Conservation (phyloP, 495 filamentous ascomycete species). For the Rhypophila decipiens region DNA sequence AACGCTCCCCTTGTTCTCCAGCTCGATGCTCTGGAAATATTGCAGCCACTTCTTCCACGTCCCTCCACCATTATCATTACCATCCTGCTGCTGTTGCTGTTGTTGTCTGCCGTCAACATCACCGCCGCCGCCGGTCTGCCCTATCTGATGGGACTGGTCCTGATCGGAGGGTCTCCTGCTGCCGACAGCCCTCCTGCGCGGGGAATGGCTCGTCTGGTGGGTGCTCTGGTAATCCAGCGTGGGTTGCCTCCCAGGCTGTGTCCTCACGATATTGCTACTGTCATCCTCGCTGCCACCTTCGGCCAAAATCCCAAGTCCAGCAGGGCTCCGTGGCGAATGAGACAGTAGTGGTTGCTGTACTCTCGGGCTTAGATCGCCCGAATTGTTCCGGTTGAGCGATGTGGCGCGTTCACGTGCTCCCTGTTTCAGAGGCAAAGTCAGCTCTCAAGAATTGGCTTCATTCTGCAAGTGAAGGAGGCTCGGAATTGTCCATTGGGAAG, state of each 20-base stretch:
- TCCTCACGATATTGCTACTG: conserved; percentile 25
- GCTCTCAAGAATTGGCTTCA: too few relatives aligned
- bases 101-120: conserved; percentile 3
- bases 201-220: conserved; percentile 11
- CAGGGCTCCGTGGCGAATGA: conserved; percentile 3
- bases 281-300: conserved; percentile 22
- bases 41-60: conserved; percentile 41
- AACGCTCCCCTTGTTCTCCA: conserved; percentile 96
- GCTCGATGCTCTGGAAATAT: conserved; percentile 75
- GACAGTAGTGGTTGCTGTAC: conserved; percentile 20
- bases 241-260: conserved; percentile 17
- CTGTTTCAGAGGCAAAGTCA: too few relatives aligned
- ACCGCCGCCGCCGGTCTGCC: conserved; percentile 8
- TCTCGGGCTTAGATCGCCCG: conserved; percentile 14
- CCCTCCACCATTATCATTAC: neutral
- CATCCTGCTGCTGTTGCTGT: conserved; percentile 2
- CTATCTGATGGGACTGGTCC: neutral
- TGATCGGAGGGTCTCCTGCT: conserved; percentile 9
- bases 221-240: conserved; percentile 31
- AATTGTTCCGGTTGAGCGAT: conserved; percentile 8
- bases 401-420: conserved; percentile 27
- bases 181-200: conserved; percentile 13
- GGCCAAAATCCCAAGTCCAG: conserved; percentile 4
- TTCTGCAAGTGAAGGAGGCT: too few relatives aligned
- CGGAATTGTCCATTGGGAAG: neutral